Evolutionary conservation across 345 rosid species (phyloP), one percentile per base, ranked within the genome.

Genomic region (Mallotus nudiflorus): DNA sequence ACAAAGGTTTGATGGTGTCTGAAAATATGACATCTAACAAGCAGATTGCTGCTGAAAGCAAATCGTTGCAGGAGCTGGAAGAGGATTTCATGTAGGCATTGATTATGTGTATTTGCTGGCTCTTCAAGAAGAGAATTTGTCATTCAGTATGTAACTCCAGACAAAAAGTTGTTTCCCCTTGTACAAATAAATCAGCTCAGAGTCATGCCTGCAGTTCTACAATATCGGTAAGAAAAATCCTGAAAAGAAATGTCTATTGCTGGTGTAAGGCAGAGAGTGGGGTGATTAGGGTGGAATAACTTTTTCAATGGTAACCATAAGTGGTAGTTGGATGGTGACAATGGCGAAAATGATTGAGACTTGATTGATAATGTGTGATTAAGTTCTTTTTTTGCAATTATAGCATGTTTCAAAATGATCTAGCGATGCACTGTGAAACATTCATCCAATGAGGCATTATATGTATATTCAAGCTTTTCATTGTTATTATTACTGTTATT

Each of bases 11-110:
- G 85, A 95, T 95, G 99, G 97, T 95, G 27, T 69, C 96, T 22
- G 97, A 95, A 9, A 95, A 92, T 35, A 95, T 95, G 97, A 91
- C 97, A 65, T 92, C 97, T 18, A 92, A 95, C 87, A 95, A 95
- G 82, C 85, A 95, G 69, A 84, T 92, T 67, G 97, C 97, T 61
- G 81, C 90, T 31, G 83, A 82, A 77, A 86, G 60, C 87, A 95
- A 90, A 83, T 89, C 97, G 24, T 55, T 95, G 78, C 97, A 92
- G 87, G 99, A 95, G 79, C 80, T 95, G 22, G 99, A 95, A 83
- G 99, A 95, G 5, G 99, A 92, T 80, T 95, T 95, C 58, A 95
- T 95, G 99, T 95, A 81, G 87, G 66, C 67, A 62, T 31, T 0
- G 16, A 70, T 59, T 62, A 31, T 35, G 42, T 64, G 35, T 39